A percentile compares a stretch with the other conserved stretches of the same genome.
phyloP scores from a whole-genome alignment of 2,329 filamentous ascomycete genomes.

The Neocucurbitaria cava region DNA sequence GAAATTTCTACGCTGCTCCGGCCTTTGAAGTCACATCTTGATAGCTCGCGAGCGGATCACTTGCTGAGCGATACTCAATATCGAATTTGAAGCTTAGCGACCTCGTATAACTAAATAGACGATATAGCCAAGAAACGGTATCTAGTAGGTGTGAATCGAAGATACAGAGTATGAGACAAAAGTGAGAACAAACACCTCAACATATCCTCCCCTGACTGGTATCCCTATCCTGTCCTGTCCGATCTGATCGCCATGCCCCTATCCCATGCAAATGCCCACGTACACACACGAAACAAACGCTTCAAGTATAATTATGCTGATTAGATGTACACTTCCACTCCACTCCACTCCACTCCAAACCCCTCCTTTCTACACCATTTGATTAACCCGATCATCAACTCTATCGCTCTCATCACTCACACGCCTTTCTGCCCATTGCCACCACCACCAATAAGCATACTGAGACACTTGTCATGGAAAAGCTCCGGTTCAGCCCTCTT shows the following conservation, averaged over 20 bases:
- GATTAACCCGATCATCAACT: not conserved
- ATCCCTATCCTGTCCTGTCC: not conserved
- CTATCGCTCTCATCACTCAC: not conserved
- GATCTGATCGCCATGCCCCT: no score
- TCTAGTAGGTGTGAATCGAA: no score
- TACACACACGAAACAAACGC: no score
- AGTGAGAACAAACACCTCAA: not conserved
- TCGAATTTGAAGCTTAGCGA: no score
- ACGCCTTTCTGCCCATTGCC: not conserved
- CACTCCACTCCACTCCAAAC: no score
- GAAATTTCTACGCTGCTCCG: no score
- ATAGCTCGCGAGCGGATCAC: no score
- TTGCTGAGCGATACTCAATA: no score
- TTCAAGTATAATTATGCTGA: slow-evolving; percentile 22
- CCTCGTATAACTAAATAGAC: no score
- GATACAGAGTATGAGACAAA: not conserved
- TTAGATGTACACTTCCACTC: slow-evolving; percentile 13
- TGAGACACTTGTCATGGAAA: not conserved
- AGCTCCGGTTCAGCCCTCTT: not conserved
- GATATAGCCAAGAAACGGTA: no score
- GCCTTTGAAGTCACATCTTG: no score
- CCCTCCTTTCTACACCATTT: no score
- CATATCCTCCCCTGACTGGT: not conserved
- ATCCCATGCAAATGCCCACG: slow-evolving; percentile 26
- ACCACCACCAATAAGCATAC: not conserved